Evolutionary conservation across 805 yeast species (phyloP), one percentile per base, ranked within the genome.

Genomic region (Cyberlindnera meyerae): DNA sequence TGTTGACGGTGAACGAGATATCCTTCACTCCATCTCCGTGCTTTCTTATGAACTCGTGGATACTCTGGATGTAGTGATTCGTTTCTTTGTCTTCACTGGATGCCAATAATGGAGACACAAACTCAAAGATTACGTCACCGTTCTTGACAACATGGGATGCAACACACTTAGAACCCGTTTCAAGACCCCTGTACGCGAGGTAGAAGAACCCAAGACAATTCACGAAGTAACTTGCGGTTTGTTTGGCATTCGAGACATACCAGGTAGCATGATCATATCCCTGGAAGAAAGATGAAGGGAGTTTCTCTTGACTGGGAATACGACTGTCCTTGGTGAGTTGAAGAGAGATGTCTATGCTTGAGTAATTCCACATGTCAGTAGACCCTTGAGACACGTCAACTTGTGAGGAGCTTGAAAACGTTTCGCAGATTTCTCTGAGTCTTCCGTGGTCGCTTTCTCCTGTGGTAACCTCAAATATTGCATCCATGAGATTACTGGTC

Each of bases 21-120:
- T 86, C 93, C 55, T 75, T 75, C n/a, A 85, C 85, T 5, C 86
- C 83, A 52, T 83, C 89, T 1, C 94, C 90, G 56, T 86, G 95
- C 5, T 48, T 55, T 6, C 55, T 49, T 7, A 78, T 58, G 46
- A 73, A 78, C 11, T 56, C 48, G 42, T 68, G 71, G 16, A 78
- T 70, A 20, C 61, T 65, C 8, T 60, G 42, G 15, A 66, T 52
- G 14, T 43, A 37, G 7, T 17, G 24, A 22, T 36, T 26, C 1
- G 47, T 54, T 2, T 27, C 14, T n/a, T 16, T 22, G 27, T 46
- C 51, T 6, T 47, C 51, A 9, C 60, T 53, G 6, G 18, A 13
- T 7, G 51, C 42, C 17, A 62, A 47, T 26, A 69, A 45, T 0
- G 74, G 63, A 11, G 72, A 59, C 12, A 57, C 45, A 47, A 72